Percentiles rank a stretch among this genome's conserved stretches.
Conservation (phyloP, 78 protist species). For the Dictyostelium firmibasis region DNA sequence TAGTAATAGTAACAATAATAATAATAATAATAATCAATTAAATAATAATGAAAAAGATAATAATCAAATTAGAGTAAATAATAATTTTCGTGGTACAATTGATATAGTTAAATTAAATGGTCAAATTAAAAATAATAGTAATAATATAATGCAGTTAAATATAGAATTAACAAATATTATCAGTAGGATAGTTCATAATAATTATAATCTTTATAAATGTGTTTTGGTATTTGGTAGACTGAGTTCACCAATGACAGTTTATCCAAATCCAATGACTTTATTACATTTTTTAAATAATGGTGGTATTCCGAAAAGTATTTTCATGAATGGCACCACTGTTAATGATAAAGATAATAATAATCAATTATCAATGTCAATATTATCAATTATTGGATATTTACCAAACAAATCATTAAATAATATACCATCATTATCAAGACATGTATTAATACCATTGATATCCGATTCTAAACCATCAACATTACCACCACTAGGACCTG, state of each 20-base stretch:
- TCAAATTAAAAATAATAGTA: background rate
- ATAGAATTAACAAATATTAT: background rate
- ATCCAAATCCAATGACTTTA: slow-evolving; percentile 27
- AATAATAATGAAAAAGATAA: background rate
- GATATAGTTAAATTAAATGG: background rate
- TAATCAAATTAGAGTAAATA: background rate
- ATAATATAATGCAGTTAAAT: background rate
- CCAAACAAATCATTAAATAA: slow-evolving; percentile 10
- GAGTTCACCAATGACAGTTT: slow-evolving; percentile 37
- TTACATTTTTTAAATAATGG: slow-evolving; percentile 1
- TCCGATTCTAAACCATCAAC: background rate
- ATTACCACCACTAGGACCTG: slow-evolving; percentile 64
- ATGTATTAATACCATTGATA: slow-evolving; percentile 34
- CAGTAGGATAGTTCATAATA: background rate
- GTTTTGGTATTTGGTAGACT: slow-evolving; percentile 59
- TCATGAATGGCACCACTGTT: background rate
- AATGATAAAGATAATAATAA: background rate
- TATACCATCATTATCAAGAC: slow-evolving; percentile 8
- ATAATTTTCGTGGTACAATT: slow-evolving; percentile 8
- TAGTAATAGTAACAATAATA: background rate
- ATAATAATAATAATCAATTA: background rate
- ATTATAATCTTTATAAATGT: slow-evolving; percentile 19
- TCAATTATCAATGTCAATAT: background rate
- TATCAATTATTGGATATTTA: slow-evolving; percentile 45
- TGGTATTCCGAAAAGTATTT: background rate